Conservation (phyloP, 108 stramenopile genomes). For the Pinguiococcus pyrenoidosus region DNA sequence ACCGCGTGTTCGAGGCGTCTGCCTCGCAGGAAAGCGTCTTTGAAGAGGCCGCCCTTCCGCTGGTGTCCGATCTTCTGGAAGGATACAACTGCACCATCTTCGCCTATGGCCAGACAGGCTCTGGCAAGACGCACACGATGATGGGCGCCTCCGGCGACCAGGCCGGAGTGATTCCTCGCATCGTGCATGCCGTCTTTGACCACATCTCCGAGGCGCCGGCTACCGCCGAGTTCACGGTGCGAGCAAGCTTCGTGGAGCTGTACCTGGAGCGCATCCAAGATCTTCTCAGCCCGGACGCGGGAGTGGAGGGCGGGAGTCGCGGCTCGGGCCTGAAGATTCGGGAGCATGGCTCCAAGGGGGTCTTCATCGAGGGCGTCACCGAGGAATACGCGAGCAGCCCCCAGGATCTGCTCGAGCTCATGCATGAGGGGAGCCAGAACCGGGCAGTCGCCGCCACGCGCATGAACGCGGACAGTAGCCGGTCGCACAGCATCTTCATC, state of each 20-base stretch:
- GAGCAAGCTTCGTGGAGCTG: constrained; percentile 23
- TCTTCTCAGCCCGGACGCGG: no score
- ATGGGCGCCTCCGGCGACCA: constrained; percentile 13
- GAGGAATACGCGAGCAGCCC: constrained; percentile 56
- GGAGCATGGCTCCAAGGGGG: no score
- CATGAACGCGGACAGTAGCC: constrained; percentile 60
- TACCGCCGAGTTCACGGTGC: constrained; percentile 22
- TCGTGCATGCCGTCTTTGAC: constrained; percentile 46
- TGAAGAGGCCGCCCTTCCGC: constrained; percentile 17
- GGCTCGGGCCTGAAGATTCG: no score
- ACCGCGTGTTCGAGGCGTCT: constrained; percentile 39
- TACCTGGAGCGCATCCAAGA: constrained; percentile 21
- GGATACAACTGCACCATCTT: constrained; percentile 36
- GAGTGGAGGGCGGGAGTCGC: no score
- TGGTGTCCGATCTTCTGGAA: constrained; percentile 23
- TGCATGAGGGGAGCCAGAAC: constrained; percentile 56
- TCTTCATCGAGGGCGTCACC: no score
- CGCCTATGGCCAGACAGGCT: constrained; percentile 38
- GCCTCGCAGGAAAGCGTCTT: constrained; percentile 42
- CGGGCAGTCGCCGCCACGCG: constrained; percentile 56
- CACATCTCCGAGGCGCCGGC: constrained; percentile 21
- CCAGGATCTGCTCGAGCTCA: constrained; percentile 51
- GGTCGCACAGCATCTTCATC: constrained; percentile 67
- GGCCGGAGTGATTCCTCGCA: constrained; percentile 51
- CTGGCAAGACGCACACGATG: no score